Conservation (phyloP, 768 basidiomycete species). For the Mycena galericulata region DNA sequence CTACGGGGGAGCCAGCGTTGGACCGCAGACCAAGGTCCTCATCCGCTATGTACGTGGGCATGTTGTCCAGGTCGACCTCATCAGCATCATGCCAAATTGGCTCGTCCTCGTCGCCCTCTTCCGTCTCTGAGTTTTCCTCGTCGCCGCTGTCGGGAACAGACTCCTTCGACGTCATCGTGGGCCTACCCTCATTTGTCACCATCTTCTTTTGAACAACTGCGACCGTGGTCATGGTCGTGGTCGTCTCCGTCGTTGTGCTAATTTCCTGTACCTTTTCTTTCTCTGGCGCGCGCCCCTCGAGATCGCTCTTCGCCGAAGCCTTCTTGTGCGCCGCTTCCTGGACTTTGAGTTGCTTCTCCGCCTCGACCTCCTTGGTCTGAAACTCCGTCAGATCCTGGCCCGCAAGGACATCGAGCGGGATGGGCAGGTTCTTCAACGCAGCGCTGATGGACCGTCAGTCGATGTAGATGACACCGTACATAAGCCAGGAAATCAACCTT, state of each 20-base stretch:
- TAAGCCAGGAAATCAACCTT: conserved; percentile 22
- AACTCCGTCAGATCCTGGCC: conserved; percentile 51
- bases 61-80: conserved; percentile 24
- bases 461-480: conserved; percentile 20
- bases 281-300: neutral
- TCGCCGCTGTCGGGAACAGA: neutral
- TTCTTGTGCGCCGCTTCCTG: conserved; percentile 6
- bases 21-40: conserved; percentile 27
- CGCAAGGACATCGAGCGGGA: conserved; percentile 49
- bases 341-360: conserved; percentile 19
- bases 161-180: neutral
- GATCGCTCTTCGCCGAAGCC: neutral
- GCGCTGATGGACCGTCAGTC: neutral
- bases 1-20: neutral
- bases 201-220: neutral
- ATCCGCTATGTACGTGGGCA: conserved; percentile 29
- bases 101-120: neutral
- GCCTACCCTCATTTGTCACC: neutral
- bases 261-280: neutral
- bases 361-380: conserved; percentile 41
- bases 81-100: too few relatives aligned
- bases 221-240: neutral
- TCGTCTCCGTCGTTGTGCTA: neutral
- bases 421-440: conserved; percentile 46
- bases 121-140: neutral